Evolutionary conservation across 139 green algal genomes (phyloP), one percentile per base, ranked within the genome.

Genomic region (Chlamydomonas sphaeroides): DNA sequence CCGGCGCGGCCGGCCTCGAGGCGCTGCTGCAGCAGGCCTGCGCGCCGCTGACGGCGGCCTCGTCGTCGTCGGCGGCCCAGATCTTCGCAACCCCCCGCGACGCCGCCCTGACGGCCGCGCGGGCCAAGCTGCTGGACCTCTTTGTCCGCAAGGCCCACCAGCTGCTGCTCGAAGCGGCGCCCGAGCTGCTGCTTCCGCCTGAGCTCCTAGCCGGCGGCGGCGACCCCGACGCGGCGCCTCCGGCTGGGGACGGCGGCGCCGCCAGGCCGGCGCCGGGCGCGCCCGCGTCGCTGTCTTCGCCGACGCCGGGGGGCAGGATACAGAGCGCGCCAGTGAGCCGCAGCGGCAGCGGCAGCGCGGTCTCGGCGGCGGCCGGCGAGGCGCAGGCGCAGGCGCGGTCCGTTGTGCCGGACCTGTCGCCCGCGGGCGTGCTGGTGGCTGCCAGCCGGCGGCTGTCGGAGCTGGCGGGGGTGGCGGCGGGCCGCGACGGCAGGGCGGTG

Each of bases 381-480:
- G 35, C 53, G 48, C 56, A 30, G 51, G 17, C 23, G 51, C 53
- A 39, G 53, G 38, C 7, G 33, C 51, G 35, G 70, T 33, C 51
- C 14, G 36, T 10, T 35, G 36, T 38, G 59, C 7, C 61, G 32
- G 76, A 72, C 33, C 63, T 74, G 63, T 83, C 76, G 11, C 76
- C 76, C 1, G 76, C 76, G 45, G 76, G 63, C 11, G 76, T 83
- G 45, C 45, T 83, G 62, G 63, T 83, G 62, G 76, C 76, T 26
- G 62, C 45, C 1, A 56, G 62, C 39, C 45, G 45, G 62, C 62
- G 45, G 62, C 76, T 83, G 45, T 21, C 45, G 5, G 33, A 83
- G 62, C 62, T 73, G 62, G 36, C 48, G 62, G 76, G 42, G 62
- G 45, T 32, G 42, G 25, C 42, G 63, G 7, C 48, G 62, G 62